Evolutionary conservation across 202 grass and related monocot genomes (phyloP), one percentile per base, ranked within the genome.

Genomic region (Zizania palustris): DNA sequence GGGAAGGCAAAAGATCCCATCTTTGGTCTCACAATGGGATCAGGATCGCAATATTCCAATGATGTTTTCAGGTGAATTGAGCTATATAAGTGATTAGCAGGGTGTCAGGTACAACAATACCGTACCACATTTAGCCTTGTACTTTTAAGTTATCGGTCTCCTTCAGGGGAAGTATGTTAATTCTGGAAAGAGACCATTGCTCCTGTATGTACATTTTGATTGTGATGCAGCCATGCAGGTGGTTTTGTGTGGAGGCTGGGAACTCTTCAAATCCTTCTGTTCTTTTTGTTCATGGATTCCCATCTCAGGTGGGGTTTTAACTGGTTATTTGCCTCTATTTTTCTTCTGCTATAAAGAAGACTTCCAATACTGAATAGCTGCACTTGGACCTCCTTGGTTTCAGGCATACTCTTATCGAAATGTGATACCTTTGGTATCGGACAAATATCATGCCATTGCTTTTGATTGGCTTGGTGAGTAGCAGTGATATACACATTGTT

Each of bases 391-490:
- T 54, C 39, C 37, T 81, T 74, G 60, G 42, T 86, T 77, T 79
- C 85, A 98, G 89, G 89, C 89, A 72, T 98, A 98, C 75, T 94
- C 95, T 21, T 98, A 92, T 49, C 87, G 89, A 39, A 94, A 92
- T 72, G 91, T 98, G 80, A 80, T 98, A 77, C 89, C 95, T 74
- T 46, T 86, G 69, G 83, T 98, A 39, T 90, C 89, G 79, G 77
- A 94, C 67, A 85, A 84, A 65, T 88, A 98, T 85, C 91, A 80
- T 69, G 83, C 67, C 44, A 83, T 84, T 85, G 95, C 95, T 86
- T 98, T 98, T 79, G 91, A 98, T 88, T 98, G 95, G 95, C 95
- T 98, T 15, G 95, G 95, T 98, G 80, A 88, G 84, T 85, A 19
- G 51, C 51, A 55, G 51, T 0, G n/a, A n/a, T 81, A 38, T 46